Percentiles rank a stretch among this genome's conserved stretches.
phyloP scores from a whole-genome alignment of 2,329 filamentous ascomycete genomes.

The Penicillium hordei region DNA sequence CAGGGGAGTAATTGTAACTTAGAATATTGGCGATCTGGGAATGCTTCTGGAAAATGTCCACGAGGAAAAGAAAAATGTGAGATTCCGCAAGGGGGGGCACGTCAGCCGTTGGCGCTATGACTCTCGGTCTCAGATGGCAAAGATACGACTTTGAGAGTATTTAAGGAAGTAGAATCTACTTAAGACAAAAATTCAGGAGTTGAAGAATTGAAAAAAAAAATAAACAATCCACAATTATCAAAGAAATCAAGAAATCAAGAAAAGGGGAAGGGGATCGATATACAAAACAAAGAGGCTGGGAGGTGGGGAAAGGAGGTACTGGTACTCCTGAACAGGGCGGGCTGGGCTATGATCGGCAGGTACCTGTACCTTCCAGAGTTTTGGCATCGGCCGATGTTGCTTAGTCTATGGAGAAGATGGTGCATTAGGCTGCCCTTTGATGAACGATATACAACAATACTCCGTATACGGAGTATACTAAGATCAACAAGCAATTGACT shows the following conservation, averaged over 20 bases:
- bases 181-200: background rate
- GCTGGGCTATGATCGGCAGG: slow-evolving; percentile 4
- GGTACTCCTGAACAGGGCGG: slow-evolving; percentile 1
- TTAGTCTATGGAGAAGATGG: background rate
- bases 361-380: background rate
- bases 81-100: slow-evolving; percentile 9
- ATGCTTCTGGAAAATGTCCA: slow-evolving; percentile 19
- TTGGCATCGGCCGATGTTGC: background rate
- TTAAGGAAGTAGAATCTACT: background rate
- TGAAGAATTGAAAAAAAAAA: background rate
- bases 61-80: slow-evolving; percentile 11
- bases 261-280: background rate
- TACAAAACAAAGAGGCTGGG: slow-evolving; percentile 19
- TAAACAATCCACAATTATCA: background rate
- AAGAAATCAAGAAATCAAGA: background rate
- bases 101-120: slow-evolving; percentile 9
- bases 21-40: slow-evolving; percentile 8
- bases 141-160: background rate
- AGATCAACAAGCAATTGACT: background rate
- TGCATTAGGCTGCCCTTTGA: background rate
- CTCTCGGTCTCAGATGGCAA: background rate
- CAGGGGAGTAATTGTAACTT: background rate
- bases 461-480: background rate
- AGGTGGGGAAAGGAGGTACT: slow-evolving; percentile 15
- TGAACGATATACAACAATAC: too few relatives aligned